Evolutionary conservation across 2,329 filamentous ascomycete genomes (phyloP).

Genomic region (Fusarium cicatricum): DNA sequence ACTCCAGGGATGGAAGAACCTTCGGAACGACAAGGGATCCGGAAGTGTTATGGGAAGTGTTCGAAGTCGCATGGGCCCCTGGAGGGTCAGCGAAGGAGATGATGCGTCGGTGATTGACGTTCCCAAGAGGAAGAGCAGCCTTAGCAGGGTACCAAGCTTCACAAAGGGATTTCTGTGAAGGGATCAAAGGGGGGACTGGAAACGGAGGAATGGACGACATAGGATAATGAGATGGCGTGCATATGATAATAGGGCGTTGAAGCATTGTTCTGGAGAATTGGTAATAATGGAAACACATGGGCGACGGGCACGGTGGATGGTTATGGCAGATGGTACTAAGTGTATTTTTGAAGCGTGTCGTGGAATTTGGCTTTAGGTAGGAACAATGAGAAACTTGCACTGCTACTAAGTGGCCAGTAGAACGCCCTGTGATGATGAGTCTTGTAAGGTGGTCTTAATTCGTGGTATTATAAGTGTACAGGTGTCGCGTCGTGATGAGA

Average conservation of each 20-base stretch:
- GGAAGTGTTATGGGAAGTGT: slow-evolving; percentile 57
- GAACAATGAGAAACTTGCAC: slow-evolving; percentile 32
- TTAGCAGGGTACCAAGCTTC: slow-evolving; percentile 70
- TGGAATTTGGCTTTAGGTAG: slow-evolving; percentile 34
- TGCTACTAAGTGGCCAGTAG: background rate
- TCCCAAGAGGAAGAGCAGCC: slow-evolving; percentile 71
- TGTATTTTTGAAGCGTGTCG: slow-evolving; percentile 20
- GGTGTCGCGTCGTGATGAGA: background rate
- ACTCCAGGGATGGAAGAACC: slow-evolving; percentile 82
- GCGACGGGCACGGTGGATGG: slow-evolving; percentile 16
- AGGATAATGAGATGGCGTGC: slow-evolving; percentile 28
- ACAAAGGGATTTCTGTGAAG: slow-evolving; percentile 79
- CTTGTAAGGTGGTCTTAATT: background rate
- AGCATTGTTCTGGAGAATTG: slow-evolving; percentile 32
- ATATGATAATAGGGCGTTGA: slow-evolving; percentile 37
- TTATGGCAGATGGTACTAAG: slow-evolving; percentile 20
- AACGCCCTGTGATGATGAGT: too few relatives aligned
- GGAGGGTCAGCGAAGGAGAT: slow-evolving; percentile 51
- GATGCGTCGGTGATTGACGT: slow-evolving; percentile 57
- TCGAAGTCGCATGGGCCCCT: slow-evolving; percentile 47
- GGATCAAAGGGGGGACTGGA: background rate
- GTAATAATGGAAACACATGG: slow-evolving; percentile 19
- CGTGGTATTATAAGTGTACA: background rate
- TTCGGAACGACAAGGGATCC: slow-evolving; percentile 69
- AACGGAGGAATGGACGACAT: slow-evolving; percentile 3